Conservation (phyloP, 2,329 filamentous ascomycete species). For the Clonostachys rhizophaga region DNA sequence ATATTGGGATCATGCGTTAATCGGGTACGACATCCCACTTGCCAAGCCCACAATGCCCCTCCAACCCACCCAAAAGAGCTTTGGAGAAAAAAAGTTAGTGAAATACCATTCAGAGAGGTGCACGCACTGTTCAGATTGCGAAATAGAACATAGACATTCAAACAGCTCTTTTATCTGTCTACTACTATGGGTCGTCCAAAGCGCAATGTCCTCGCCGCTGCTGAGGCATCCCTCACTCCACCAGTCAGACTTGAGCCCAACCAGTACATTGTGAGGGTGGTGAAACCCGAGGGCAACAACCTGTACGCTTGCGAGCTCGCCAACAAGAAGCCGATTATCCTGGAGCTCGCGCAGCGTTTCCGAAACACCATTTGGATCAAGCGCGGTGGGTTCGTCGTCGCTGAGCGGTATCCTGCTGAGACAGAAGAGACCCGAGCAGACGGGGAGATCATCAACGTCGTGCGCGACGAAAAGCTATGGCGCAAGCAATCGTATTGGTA, state of each 20-base stretch:
- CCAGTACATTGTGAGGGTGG: slow-evolving; percentile 70
- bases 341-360: slow-evolving; percentile 81
- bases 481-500: slow-evolving; percentile 86
- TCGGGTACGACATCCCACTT: neutral
- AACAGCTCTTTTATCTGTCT: neutral
- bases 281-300: slow-evolving; percentile 84
- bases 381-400: slow-evolving; percentile 79
- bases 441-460: slow-evolving; percentile 90
- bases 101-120: too few relatives aligned
- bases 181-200: slow-evolving; percentile 43
- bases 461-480: slow-evolving; percentile 88
- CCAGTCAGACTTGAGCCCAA: slow-evolving; percentile 52
- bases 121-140: too few relatives aligned
- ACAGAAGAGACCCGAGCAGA: slow-evolving; percentile 72
- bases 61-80: too few relatives aligned
- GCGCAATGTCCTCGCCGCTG: slow-evolving; percentile 72
- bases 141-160: neutral
- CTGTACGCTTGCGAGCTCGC: slow-evolving; percentile 77
- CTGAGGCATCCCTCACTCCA: slow-evolving; percentile 62
- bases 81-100: too few relatives aligned
- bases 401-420: slow-evolving; percentile 62
- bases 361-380: slow-evolving; percentile 93
- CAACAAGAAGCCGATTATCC: slow-evolving; percentile 59
- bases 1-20: slow-evolving; percentile 4
- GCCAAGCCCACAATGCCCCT: neutral